Percentiles rank a stretch among this genome's conserved stretches.
phyloP scores from a whole-genome alignment of 2,329 filamentous ascomycete genomes.

The Alternaria conjuncta region DNA sequence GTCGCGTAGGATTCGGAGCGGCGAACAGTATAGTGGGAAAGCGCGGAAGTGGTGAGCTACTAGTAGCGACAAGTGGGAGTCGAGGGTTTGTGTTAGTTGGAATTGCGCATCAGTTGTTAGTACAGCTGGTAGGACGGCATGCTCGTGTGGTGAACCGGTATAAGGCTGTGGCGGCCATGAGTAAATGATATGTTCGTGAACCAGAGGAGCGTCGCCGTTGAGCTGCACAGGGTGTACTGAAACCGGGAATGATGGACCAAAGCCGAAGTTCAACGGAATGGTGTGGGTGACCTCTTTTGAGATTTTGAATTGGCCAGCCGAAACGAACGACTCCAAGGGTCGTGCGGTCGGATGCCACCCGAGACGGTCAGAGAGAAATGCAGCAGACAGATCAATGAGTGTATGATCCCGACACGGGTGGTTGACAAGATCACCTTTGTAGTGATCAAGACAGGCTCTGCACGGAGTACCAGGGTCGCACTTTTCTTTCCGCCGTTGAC shows the following conservation, averaged over 20 bases:
- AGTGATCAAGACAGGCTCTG: conserved; percentile 48
- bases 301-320: conserved; percentile 22
- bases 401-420: conserved; percentile 46
- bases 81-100: conserved; percentile 30
- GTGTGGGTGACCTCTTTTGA: conserved; percentile 27
- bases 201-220: conserved; percentile 18
- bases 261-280: conserved; percentile 44
- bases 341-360: conserved; percentile 47
- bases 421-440: conserved; percentile 45
- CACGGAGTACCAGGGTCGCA: conserved; percentile 51
- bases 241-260: conserved; percentile 36
- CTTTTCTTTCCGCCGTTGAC: conserved; percentile 45
- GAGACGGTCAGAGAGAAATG: conserved; percentile 41
- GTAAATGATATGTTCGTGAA: conserved; percentile 47
- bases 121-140: conserved; percentile 46
- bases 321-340: conserved; percentile 33
- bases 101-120: conserved; percentile 27
- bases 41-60: conserved; percentile 42
- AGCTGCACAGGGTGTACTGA: conserved; percentile 36
- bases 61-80: conserved; percentile 41
- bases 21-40: conserved; percentile 46
- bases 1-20: conserved; percentile 40
- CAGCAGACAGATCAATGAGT: conserved; percentile 34
- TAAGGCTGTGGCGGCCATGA: conserved; percentile 41
- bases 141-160: conserved; percentile 20